phyloP scores from a whole-genome alignment of 306 rosid genomes.

The peach (Prunus persica) region Prunus_persica_NCBIv2 NC_034012.1:22816001-22816500 shows the following conservation, averaged over 20 bases:
- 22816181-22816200: conserved; percentile 7
- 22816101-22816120: background rate
- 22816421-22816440: background rate
- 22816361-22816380: background rate
- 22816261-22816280: no score
- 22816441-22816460: background rate
- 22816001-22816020: background rate
- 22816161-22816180: background rate
- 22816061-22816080: background rate
- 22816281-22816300: background rate
- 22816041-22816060: background rate
- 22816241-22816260: background rate
- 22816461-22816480: background rate
- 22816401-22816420: background rate
- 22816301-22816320: background rate
- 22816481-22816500: background rate
- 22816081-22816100: background rate
- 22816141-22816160: background rate
- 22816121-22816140: background rate
- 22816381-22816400: background rate
- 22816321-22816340: background rate
- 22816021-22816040: background rate
- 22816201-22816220: background rate
- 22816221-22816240: background rate
- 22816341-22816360: background rate